Conservation (phyloP, 345 rosid species). For the Hibiscus trionum region DNA sequence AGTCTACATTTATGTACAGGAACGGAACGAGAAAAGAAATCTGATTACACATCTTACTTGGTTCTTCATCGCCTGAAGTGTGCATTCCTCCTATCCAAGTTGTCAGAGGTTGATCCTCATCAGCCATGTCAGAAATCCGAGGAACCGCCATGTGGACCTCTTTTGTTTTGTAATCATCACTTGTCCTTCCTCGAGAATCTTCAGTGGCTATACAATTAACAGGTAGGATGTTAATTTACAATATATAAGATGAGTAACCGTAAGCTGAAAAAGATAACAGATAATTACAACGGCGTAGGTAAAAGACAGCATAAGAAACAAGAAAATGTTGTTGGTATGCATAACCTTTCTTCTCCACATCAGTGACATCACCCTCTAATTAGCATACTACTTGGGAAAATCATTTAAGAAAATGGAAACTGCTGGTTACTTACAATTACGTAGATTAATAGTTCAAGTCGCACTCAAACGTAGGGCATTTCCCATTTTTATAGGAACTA, state of each 20-base stretch:
- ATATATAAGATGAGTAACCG: neutral
- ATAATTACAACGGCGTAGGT: neutral
- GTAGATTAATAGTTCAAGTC: too few relatives aligned
- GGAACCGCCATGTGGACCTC: constrained; percentile 20
- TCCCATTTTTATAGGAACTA: too few relatives aligned
- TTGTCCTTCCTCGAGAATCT: constrained; percentile 13
- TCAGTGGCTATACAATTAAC: constrained; percentile 17
- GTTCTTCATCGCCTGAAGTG: constrained; percentile 24
- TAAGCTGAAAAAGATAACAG: neutral
- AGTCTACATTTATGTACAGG: neutral
- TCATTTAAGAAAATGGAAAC: neutral
- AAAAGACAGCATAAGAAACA: neutral
- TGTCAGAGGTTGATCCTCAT: constrained; percentile 55
- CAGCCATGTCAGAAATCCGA: constrained; percentile 18
- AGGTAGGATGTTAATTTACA: constrained; percentile 3
- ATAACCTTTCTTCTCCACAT: neutral
- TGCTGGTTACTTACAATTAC: neutral
- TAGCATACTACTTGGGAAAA: constrained; percentile 1
- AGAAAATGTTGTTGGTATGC: neutral
- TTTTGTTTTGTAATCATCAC: constrained; percentile 13
- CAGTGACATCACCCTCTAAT: neutral
- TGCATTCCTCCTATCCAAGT: constrained; percentile 40
- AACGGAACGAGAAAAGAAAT: neutral
- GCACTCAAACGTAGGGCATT: too few relatives aligned
- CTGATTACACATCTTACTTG: constrained; percentile 19